Evolutionary conservation across 140 eudicot species (phyloP), one percentile per base, ranked within the genome.

Genomic region (Cichorium intybus): DNA sequence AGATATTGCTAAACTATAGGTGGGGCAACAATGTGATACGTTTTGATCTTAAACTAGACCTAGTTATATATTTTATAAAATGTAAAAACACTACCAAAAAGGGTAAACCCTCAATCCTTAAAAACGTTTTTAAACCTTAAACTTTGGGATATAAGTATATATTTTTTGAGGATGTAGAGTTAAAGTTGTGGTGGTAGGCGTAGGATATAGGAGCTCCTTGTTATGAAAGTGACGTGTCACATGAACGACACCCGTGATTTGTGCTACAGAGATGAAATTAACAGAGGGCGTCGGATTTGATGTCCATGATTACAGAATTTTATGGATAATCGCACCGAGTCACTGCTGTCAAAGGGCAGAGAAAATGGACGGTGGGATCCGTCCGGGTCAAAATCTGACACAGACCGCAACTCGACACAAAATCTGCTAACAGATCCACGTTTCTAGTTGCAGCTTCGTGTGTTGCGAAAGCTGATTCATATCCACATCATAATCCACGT

Each of bases 291-390:
- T 75, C 29, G 70, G 79, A 75, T 75, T 60, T 70, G 72, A 56
- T 49, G 60, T 34, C 21, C 74, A 59, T 35, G 72, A 68, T 33
- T 56, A 71, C 46, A 56, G 85, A 65, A 76, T 79, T 71, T 69
- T 76, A 64, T 79, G 75, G 85, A 76, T 76, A 79, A 76, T 49
- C 68, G 49, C 75, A 76, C 75, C 62, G 61, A 60, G 60, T 55
- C 72, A 63, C 10, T 20, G 46, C 31, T 23, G 15, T 47, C 48
- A 14, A 41, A 34, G 14, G 18, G 11, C 27, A 27, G 62, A 37
- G 23, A n/a, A 54, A 71, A 35, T 55, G 78, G 62, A 58, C 67
- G 66, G 79, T 50, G 72, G 64, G 72, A 52, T 52, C 72, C 10
- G 64, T 16, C 52, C 15, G 15, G 27, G 75, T 75, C 56, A 73